These are phyloP conservation scores for Shiraia sp. DNA, from an alignment of 2,329 filamentous ascomycete genomes.

Conservation along the genomic window DNA sequence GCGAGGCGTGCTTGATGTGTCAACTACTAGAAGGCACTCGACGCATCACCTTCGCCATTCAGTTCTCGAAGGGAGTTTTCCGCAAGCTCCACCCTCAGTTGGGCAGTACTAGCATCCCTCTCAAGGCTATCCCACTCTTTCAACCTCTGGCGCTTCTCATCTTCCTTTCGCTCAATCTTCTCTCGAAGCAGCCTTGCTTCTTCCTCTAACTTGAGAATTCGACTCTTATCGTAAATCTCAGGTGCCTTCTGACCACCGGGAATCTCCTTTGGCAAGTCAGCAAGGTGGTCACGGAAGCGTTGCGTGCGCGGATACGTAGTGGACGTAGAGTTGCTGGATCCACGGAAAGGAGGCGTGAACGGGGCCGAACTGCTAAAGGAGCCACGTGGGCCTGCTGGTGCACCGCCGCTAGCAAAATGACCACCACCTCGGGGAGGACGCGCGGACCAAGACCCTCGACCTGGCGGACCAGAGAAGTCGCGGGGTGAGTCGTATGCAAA, in stretches of 20 bases:
- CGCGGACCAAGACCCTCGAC: slow-evolving; percentile 42
- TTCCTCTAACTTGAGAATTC: slow-evolving; percentile 51
- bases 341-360: slow-evolving; percentile 46
- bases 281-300: slow-evolving; percentile 50
- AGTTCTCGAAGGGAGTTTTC: slow-evolving; percentile 50
- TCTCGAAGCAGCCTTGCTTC: slow-evolving; percentile 51
- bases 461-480: slow-evolving; percentile 38
- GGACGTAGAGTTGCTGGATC: slow-evolving; percentile 47
- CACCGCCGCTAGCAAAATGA: slow-evolving; percentile 23
- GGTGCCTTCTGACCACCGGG: slow-evolving; percentile 51
- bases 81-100: slow-evolving; percentile 51
- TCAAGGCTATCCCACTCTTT: slow-evolving; percentile 53
- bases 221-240: slow-evolving; percentile 48
- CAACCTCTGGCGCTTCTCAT: slow-evolving; percentile 47
- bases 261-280: slow-evolving; percentile 50
- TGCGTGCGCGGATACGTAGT: slow-evolving; percentile 53
- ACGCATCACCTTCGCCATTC: slow-evolving; percentile 45
- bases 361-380: slow-evolving; percentile 29
- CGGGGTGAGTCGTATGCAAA: slow-evolving; percentile 45
- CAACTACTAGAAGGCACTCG: slow-evolving; percentile 41
- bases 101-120: slow-evolving; percentile 50
- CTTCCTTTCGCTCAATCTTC: slow-evolving; percentile 53
- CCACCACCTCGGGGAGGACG: slow-evolving; percentile 34
- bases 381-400: slow-evolving; percentile 43
- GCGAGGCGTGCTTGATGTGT: no score